These are phyloP conservation scores for Leccinum ochraceum DNA, from an alignment of 768 basidiomycete genomes.

Conservation along the genomic window DNA sequence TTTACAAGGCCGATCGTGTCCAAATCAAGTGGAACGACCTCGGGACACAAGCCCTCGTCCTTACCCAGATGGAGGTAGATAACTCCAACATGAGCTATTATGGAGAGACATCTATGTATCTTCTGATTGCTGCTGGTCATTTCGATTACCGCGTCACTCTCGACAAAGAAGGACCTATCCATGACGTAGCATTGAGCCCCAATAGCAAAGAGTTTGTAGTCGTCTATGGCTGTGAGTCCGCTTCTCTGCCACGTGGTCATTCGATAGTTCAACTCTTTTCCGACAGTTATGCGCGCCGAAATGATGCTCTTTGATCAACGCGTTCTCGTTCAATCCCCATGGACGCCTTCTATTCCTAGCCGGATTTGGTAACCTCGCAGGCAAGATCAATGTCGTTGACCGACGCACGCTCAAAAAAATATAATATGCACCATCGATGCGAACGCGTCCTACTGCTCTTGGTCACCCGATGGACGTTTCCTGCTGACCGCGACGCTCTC, in stretches of 20 bases:
- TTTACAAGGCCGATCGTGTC: too few species aligned
- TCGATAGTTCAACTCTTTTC: neutral
- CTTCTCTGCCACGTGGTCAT: neutral
- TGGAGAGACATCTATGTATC: too few species aligned
- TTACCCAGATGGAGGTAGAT: too few species aligned
- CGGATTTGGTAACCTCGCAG: constrained; percentile 38
- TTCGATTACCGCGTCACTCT: too few species aligned
- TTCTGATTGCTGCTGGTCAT: too few species aligned
- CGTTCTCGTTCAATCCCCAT: too few species aligned
- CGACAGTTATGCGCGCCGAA: constrained; percentile 73
- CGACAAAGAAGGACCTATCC: constrained; percentile 86
- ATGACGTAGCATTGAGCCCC: constrained; percentile 92
- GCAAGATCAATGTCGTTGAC: constrained; percentile 65
- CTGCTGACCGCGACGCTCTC: constrained; percentile 87
- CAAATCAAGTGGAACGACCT: too few species aligned
- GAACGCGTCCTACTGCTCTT: constrained; percentile 92
- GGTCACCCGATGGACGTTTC: constrained; percentile 93
- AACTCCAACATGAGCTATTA: too few species aligned
- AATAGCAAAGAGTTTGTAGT: constrained; percentile 97
- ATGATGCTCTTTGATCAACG: too few species aligned
- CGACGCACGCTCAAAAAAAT: constrained; percentile 75
- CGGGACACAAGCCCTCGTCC: too few species aligned
- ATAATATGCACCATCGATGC: constrained; percentile 71
- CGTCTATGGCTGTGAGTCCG: constrained; percentile 88
- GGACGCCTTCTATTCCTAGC: constrained; percentile 54